phyloP scores from a whole-genome alignment of 169 alveolate species.

The Eimeria mitis region DNA sequence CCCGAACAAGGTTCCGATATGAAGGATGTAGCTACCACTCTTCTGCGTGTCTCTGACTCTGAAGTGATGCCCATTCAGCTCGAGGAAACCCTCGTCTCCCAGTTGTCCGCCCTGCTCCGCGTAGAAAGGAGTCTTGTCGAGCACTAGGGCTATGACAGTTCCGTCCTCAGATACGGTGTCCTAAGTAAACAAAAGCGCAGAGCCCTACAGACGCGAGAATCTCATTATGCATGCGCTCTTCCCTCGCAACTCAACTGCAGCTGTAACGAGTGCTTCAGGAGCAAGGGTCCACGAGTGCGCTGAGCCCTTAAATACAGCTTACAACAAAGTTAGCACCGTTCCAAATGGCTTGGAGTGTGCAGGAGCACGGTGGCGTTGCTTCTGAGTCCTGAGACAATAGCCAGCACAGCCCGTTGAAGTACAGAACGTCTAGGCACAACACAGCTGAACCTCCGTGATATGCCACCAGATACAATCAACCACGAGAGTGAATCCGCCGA shows the following conservation, averaged over 20 bases:
- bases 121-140: constrained; percentile 92
- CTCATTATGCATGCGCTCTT: background rate
- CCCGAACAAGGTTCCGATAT: constrained; percentile 88
- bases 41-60: constrained; percentile 92
- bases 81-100: constrained; percentile 88
- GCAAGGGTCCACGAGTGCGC: constrained; percentile 1
- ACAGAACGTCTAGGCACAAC: background rate
- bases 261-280: background rate
- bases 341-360: constrained; percentile 75
- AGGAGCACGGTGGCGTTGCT: constrained; percentile 59
- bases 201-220: background rate
- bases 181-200: constrained; percentile 1
- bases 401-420: background rate
- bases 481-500: background rate
- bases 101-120: constrained; percentile 92
- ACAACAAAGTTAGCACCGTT: constrained; percentile 79
- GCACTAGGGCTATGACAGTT: constrained; percentile 87
- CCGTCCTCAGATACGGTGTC: constrained; percentile 25
- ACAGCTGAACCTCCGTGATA: background rate
- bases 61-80: constrained; percentile 82
- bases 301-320: background rate
- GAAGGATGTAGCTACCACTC: constrained; percentile 92
- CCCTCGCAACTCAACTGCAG: background rate
- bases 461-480: background rate
- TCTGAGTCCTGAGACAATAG: constrained; percentile 18